A percentile compares a stretch with the other conserved stretches of the same genome.
These are phyloP conservation scores for Globisporangium paroecandrum DNA, from an alignment of 352 stramenopile species.

Conservation along the genomic window DNA sequence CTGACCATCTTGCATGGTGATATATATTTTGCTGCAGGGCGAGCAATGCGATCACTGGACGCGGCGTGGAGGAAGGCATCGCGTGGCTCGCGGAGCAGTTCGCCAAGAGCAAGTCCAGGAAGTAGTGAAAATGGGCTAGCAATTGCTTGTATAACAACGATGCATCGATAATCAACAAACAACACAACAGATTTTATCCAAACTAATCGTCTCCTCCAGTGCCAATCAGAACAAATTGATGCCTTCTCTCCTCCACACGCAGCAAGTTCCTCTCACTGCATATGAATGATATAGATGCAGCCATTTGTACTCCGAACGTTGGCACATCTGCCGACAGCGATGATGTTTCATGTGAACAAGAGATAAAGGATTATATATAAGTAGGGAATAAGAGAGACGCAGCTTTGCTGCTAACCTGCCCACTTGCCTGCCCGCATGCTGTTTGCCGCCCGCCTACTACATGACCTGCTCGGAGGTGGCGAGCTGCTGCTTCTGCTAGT, in stretches of 20 bases:
- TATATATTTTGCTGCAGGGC: neutral
- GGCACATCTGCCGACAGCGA: neutral
- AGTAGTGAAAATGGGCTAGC: neutral
- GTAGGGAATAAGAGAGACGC: neutral
- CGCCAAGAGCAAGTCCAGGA: neutral
- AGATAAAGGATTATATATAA: neutral
- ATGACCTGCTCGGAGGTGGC: constrained; percentile 36
- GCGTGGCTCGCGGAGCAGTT: neutral
- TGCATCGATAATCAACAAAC: neutral
- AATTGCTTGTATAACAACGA: neutral
- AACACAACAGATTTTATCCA: neutral
- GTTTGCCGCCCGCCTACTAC: constrained; percentile 33
- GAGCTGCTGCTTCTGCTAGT: constrained; percentile 43
- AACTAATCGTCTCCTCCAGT: neutral
- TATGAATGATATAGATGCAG: too few relatives aligned
- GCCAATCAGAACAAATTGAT: neutral
- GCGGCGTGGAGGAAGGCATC: neutral
- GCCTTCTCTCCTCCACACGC: neutral
- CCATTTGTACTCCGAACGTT: neutral
- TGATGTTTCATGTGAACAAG: neutral
- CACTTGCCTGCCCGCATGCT: neutral
- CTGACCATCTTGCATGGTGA: neutral
- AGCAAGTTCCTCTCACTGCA: too few relatives aligned
- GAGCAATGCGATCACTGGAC: neutral
- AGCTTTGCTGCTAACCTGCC: neutral